Percentiles rank a stretch among this genome's conserved stretches.
phyloP scores from a whole-genome alignment of 176 grass and related monocot species.

The Canna indica region DNA sequence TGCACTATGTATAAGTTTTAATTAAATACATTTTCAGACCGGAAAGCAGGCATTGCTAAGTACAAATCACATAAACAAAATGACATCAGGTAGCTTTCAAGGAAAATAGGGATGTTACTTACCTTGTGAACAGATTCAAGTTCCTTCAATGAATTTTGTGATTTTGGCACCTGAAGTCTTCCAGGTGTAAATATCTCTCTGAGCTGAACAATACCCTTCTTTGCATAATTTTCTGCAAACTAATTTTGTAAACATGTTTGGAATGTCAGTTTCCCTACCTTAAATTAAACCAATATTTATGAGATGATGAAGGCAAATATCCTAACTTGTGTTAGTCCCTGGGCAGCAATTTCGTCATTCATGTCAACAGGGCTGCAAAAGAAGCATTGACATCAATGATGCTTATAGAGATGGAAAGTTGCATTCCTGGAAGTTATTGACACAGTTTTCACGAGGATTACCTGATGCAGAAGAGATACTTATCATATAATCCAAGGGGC shows the following conservation, averaged over 20 bases:
- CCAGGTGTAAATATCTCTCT: constrained; percentile 94
- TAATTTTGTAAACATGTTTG: constrained; percentile 23
- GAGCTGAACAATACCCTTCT: constrained; percentile 72
- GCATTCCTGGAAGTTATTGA: constrained; percentile 4
- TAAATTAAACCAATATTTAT: constrained; percentile 9
- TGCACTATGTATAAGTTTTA: neutral
- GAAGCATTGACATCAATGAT: constrained; percentile 11
- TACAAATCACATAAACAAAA: too few species aligned
- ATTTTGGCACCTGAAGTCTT: constrained; percentile 74
- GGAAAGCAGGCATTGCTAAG: neutral
- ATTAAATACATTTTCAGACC: neutral
- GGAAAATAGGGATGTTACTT: constrained; percentile 1
- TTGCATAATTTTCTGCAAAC: constrained; percentile 98
- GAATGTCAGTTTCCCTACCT: constrained; percentile 17
- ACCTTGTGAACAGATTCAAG: constrained; percentile 99
- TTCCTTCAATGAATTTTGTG: constrained; percentile 79
- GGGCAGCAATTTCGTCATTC: constrained; percentile 73
- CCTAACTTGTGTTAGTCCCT: constrained; percentile 72
- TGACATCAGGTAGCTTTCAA: neutral
- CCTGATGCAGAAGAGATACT: constrained; percentile 91
- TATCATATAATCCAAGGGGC: constrained; percentile 71
- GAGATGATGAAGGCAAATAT: constrained; percentile 18
- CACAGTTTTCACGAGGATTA: constrained; percentile 10
- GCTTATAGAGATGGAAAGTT: neutral
- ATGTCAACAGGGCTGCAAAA: constrained; percentile 79